phyloP scores from a whole-genome alignment of 352 stramenopile genomes.

The Globisporangium perplexum region DNA sequence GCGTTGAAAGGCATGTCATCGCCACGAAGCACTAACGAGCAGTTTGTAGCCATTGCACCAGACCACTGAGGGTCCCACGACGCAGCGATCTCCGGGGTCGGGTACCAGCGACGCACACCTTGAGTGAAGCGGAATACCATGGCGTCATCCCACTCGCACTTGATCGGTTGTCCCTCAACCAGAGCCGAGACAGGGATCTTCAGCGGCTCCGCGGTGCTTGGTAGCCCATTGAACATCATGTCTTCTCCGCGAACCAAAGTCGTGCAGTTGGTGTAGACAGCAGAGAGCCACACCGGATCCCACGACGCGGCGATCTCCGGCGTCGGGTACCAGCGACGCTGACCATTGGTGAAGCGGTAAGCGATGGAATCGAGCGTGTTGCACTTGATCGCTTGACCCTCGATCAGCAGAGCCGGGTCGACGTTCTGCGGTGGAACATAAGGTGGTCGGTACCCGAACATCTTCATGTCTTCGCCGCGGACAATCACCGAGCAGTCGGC shows the following conservation, averaged over 20 bases:
- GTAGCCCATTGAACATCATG: neutral
- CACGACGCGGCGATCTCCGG: conserved; percentile 18
- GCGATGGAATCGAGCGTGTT: conserved; percentile 1
- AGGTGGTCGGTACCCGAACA: neutral
- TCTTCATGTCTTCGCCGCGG: conserved; percentile 12
- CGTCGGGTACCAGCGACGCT: conserved; percentile 16
- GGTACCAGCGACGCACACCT: conserved; percentile 9
- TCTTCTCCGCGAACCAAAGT: conserved; percentile 8
- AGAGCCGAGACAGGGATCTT: neutral
- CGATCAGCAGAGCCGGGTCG: neutral
- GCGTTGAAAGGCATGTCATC: conserved; percentile 3
- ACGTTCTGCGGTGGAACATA: neutral
- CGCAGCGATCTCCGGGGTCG: conserved; percentile 6
- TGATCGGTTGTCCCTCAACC: conserved; percentile 8
- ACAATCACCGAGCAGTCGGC: conserved; percentile 11
- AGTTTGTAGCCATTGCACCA: conserved; percentile 8
- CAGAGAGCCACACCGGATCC: conserved; percentile 14
- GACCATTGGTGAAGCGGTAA: conserved; percentile 13
- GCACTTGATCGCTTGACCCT: conserved; percentile 19
- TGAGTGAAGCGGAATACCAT: conserved; percentile 14
- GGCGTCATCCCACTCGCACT: conserved; percentile 4
- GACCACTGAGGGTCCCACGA: conserved; percentile 20
- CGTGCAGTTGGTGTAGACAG: conserved; percentile 13
- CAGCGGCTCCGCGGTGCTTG: neutral
- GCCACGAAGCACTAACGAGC: conserved; percentile 8